Evolutionary conservation across 73 alveolate genomes (phyloP).

Genomic region (Paramecium primaurelia): DNA sequence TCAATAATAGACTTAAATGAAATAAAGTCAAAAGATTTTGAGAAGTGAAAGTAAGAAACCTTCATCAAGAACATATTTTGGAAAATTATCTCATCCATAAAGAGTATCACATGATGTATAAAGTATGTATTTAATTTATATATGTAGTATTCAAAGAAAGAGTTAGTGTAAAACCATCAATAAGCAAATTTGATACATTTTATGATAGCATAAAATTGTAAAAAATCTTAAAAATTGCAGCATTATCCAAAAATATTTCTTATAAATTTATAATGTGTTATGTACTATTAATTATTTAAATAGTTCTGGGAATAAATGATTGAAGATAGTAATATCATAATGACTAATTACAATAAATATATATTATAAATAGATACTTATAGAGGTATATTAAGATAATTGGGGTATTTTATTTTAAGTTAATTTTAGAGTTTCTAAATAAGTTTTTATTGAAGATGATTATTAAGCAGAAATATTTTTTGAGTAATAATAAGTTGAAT

Average conservation of each 20-base stretch:
- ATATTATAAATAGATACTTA: not conserved
- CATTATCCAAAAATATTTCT: not conserved
- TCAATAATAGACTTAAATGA: not conserved
- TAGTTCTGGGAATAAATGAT: conserved; percentile 30
- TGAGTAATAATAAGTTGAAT: conserved; percentile 33
- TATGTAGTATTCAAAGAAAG: not conserved
- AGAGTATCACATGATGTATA: not conserved
- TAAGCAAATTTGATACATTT: not conserved
- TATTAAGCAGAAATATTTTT: conserved; percentile 20
- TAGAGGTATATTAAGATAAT: conserved; percentile 26
- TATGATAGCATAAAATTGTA: not conserved
- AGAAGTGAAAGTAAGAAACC: not conserved
- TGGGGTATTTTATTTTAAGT: not conserved
- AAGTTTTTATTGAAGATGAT: conserved; percentile 23
- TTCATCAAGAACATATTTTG: not conserved
- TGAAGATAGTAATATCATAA: not conserved
- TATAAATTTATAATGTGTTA: not conserved
- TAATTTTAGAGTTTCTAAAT: not conserved
- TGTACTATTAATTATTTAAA: not conserved
- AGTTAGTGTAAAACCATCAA: not conserved
- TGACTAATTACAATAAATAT: conserved; percentile 28
- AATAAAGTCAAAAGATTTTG: not conserved
- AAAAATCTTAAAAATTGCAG: not conserved
- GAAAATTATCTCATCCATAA: not conserved
- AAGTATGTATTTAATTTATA: not conserved